A percentile compares a stretch with the other conserved stretches of the same genome.
These are phyloP conservation scores for Fraxinus latifolia DNA, from an alignment of 305 asterid species.

Conservation along the genomic window DNA sequence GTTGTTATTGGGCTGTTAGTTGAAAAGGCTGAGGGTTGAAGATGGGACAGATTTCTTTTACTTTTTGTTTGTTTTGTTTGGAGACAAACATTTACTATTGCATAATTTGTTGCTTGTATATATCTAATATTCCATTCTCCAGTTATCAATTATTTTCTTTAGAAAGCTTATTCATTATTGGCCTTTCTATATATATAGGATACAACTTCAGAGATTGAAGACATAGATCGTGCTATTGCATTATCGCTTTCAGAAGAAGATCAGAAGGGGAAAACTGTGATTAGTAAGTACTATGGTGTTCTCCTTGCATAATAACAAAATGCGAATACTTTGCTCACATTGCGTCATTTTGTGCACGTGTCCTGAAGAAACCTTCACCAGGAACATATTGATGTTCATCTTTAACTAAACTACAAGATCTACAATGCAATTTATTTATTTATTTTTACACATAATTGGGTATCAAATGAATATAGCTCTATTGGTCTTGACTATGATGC, in stretches of 20 bases:
- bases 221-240: conserved; percentile 83
- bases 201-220: conserved; percentile 56
- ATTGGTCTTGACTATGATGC: background rate
- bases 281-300: conserved; percentile 46
- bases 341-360: background rate
- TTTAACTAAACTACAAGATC: background rate
- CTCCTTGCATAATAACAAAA: background rate
- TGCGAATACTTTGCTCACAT: background rate
- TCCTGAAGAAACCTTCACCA: background rate
- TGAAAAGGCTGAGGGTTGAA: background rate
- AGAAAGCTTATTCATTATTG: conserved; percentile 23
- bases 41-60: conserved; percentile 4
- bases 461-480: background rate
- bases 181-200: conserved; percentile 28
- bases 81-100: background rate
- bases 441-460: background rate
- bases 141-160: conserved; percentile 9
- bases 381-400: background rate
- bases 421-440: background rate
- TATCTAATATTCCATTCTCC: conserved; percentile 1
- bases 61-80: background rate
- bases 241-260: conserved; percentile 81
- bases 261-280: conserved; percentile 47
- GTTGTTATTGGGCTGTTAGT: background rate
- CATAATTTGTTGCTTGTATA: conserved; percentile 3